Percentiles rank a stretch among this genome's conserved stretches.
Evolutionary conservation across 1,139 yeast genomes (phyloP).

Genomic region (Protomyces gravidus): DNA sequence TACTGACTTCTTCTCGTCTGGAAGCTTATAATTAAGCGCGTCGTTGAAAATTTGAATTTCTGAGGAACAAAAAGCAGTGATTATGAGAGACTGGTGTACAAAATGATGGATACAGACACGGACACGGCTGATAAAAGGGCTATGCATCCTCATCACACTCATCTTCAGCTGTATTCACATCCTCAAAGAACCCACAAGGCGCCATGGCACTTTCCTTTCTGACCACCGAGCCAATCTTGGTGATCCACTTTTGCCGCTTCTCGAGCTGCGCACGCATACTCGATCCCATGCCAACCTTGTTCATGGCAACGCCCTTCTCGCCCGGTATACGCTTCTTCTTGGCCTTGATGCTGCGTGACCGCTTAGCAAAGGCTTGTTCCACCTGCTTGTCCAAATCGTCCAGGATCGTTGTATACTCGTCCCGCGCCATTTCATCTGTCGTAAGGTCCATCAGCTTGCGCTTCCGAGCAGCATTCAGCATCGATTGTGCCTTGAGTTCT

Average conservation of each 20-base stretch:
- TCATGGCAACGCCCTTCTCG: slow-evolving; percentile 21
- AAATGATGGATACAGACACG: too few species aligned
- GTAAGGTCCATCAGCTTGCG: slow-evolving; percentile 63
- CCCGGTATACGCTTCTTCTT: slow-evolving; percentile 51
- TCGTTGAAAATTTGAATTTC: too few species aligned
- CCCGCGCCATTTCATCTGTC: slow-evolving; percentile 93
- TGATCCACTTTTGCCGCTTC: slow-evolving; percentile 83
- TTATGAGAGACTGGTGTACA: too few species aligned
- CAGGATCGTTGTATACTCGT: slow-evolving; percentile 80
- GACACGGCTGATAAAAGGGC: too few species aligned
- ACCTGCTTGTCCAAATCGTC: slow-evolving; percentile 95
- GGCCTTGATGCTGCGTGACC: slow-evolving; percentile 76
- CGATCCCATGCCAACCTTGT: slow-evolving; percentile 46
- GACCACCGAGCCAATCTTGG: slow-evolving; percentile 58
- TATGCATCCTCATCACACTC: neutral
- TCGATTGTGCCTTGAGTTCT: slow-evolving; percentile 59
- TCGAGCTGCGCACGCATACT: slow-evolving; percentile 76
- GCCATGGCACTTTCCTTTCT: neutral
- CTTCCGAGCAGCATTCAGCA: slow-evolving; percentile 64
- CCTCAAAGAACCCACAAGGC: neutral
- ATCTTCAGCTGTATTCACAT: neutral
- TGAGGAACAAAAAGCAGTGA: too few species aligned
- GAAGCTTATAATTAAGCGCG: too few species aligned
- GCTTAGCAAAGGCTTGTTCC: slow-evolving; percentile 84
- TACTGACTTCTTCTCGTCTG: too few species aligned